These are phyloP conservation scores for Epichloe sibirici DNA, from an alignment of 2,329 filamentous ascomycete species.

Conservation along the genomic window DNA sequence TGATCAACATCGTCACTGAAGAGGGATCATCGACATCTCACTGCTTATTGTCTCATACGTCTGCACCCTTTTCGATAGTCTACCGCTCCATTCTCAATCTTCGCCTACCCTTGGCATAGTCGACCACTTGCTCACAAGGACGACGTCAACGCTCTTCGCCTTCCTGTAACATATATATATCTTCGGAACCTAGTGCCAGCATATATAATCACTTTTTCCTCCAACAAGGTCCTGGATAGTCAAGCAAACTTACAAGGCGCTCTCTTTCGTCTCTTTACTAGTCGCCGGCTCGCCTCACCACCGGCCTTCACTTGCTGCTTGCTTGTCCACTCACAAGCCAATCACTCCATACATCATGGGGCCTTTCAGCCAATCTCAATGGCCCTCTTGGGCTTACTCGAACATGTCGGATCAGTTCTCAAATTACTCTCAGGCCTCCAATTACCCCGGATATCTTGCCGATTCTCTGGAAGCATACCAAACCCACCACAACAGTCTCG, in stretches of 20 bases:
- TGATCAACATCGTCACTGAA: conserved; percentile 21
- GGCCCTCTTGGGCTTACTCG: conserved; percentile 24
- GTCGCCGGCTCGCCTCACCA: background rate
- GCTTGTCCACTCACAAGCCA: background rate
- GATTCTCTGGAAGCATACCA: conserved; percentile 28
- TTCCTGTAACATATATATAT: background rate
- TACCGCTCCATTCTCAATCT: conserved; percentile 11
- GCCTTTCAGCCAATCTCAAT: conserved; percentile 23
- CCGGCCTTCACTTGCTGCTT: background rate
- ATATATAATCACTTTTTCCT: background rate
- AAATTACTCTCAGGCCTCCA: conserved; percentile 20
- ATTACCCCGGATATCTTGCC: conserved; percentile 23
- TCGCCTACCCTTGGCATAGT: conserved; percentile 6
- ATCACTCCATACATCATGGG: conserved; percentile 15
- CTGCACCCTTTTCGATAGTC: conserved; percentile 19
- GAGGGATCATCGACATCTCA: conserved; percentile 16
- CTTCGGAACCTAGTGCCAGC: background rate
- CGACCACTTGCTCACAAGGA: conserved; percentile 4
- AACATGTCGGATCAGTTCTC: conserved; percentile 17
- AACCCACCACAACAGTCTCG: conserved; percentile 23
- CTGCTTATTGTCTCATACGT: conserved; percentile 21
- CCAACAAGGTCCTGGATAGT: background rate
- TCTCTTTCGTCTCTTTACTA: no score
- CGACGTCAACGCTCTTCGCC: conserved; percentile 5
- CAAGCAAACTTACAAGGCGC: background rate